Evolutionary conservation across 768 basidiomycete genomes (phyloP).

Genomic region (Trametes meyenii): DNA sequence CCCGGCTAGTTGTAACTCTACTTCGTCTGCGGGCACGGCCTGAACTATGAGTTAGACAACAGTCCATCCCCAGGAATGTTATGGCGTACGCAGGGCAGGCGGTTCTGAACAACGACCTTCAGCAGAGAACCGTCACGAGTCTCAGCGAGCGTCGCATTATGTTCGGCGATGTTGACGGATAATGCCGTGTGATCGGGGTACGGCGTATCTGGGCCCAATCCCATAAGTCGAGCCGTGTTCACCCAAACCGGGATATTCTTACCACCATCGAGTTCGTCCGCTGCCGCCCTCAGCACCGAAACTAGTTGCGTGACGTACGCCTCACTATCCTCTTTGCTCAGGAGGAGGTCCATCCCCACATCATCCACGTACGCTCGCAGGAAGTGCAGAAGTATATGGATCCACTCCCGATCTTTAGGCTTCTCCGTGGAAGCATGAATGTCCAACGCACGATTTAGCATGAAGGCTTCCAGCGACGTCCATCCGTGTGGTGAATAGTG

Average conservation of each 20-base stretch:
- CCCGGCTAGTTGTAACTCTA: conserved; percentile 63
- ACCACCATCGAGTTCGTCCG: conserved; percentile 60
- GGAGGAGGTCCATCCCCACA: conserved; percentile 52
- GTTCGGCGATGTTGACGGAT: conserved; percentile 47
- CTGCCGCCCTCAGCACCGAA: conserved; percentile 49
- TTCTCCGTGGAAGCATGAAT: conserved; percentile 61
- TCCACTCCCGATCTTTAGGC: conserved; percentile 76
- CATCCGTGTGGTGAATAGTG: conserved; percentile 84
- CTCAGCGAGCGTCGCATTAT: conserved; percentile 53
- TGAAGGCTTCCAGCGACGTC: conserved; percentile 78
- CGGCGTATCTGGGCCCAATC: conserved; percentile 54
- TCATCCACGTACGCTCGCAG: conserved; percentile 69
- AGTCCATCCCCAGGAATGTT: background rate
- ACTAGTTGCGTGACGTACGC: conserved; percentile 58
- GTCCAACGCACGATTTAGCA: conserved; percentile 74
- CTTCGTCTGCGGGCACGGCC: conserved; percentile 63
- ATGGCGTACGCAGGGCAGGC: conserved; percentile 71
- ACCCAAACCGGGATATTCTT: conserved; percentile 6
- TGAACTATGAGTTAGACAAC: conserved; percentile 34
- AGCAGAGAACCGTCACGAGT: conserved; percentile 69
- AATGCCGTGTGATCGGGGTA: conserved; percentile 73
- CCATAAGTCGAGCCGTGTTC: background rate
- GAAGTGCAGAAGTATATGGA: conserved; percentile 75
- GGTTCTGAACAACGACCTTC: conserved; percentile 62
- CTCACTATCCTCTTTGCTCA: conserved; percentile 52